Base-by-base conservation (phyloP, 2,329 filamentous ascomycete genomes). In the Fusarium sp. region DNA sequence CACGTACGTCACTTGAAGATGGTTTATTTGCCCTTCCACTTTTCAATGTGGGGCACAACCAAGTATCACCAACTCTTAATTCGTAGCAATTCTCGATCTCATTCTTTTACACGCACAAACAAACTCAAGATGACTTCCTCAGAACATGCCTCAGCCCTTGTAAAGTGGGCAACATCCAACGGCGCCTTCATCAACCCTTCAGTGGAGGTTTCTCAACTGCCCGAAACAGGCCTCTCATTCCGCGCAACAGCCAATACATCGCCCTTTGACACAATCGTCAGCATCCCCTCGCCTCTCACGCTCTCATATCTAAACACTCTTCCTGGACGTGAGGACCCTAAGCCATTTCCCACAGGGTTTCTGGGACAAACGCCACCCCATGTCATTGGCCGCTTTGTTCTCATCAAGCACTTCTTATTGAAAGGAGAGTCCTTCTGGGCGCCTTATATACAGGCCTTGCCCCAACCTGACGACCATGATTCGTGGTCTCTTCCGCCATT, bases 321-420 rank as follows among this genome's bases (percentile, higher is more conserved):
- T 10, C 71, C 78, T 13, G 55, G 59, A 2, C 45, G 50, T 13
- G 39, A 53, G 4, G 67, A 69, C 3, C 60, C 53, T 14, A 56
- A 49, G 46, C 63, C 63, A 5, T 86, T 91, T 45, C 83, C 87
- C 0, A 47, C 67, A 0, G 72, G 73, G 2, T 88, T 91, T 67
- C 76, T 90, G 45, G 70, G 80, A 2, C 71, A 73, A 6, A 76
- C 83, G 3, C 84, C 85, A 2, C 83, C 87, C 0, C 85, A 91
- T 67, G 86, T 91, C 57, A 78, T 89, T 47, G 85, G 87, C 11
- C 85, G 89, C 6, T 90, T 93, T 77, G 90, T 91, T 66, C 82
- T 94, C 8, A 83, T 91, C 74, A 87, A 89, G 63, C 87, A 94
- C 75, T 89, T 88, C 72, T 80, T 93, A 31, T 77, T 84, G 4